Evolutionary conservation across 441 rosid genomes (phyloP).

Genomic region (Brassica hybrid): DNA sequence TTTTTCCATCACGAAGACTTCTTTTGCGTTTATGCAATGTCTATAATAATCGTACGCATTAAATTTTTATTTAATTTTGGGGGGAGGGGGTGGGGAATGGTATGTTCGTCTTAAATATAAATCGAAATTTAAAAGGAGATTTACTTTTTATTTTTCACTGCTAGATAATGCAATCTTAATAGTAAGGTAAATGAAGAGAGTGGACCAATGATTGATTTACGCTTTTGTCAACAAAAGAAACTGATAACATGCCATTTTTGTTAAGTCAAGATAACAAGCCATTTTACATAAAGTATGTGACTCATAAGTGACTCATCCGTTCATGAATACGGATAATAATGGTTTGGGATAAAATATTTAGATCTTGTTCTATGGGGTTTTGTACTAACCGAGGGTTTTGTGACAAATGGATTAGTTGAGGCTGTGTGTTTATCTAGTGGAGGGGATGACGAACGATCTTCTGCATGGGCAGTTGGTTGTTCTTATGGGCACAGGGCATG

Average conservation of each 20-base stretch:
- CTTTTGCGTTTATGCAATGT: constrained; percentile 8
- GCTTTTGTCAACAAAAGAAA: constrained; percentile 2
- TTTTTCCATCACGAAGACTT: constrained; percentile 4
- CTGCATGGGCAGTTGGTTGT: not conserved
- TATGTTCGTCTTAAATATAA: not conserved
- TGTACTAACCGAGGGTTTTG: not conserved
- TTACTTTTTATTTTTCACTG: not conserved
- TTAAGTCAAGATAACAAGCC: not conserved
- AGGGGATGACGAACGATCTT: not conserved
- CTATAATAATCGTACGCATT: not conserved
- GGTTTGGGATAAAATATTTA: not conserved
- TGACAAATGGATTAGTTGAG: not conserved
- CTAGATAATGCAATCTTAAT: not conserved
- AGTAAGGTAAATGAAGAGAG: not conserved
- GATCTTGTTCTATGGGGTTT: not conserved
- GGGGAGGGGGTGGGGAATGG: not conserved
- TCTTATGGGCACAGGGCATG: too few relatives aligned
- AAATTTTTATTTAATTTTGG: not conserved
- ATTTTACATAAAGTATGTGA: not conserved
- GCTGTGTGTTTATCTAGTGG: not conserved
- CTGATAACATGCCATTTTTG: not conserved
- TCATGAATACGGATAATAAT: not conserved
- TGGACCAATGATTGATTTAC: not conserved
- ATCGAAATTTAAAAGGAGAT: not conserved
- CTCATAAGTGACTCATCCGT: not conserved